Conservation (phyloP, 768 basidiomycete genomes). For the Termitomyces sp. region DNA sequence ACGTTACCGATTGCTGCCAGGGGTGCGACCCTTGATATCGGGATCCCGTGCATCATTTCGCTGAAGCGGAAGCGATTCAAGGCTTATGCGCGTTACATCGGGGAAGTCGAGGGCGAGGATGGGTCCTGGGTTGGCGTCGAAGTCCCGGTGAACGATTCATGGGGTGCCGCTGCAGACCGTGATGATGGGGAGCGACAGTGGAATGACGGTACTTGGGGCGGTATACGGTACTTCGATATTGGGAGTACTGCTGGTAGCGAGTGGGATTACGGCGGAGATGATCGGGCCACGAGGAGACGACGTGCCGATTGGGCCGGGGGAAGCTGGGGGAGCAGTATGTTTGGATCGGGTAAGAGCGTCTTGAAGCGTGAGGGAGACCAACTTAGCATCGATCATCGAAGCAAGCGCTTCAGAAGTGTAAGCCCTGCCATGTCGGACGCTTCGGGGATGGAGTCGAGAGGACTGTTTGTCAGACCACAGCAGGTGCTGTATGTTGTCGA, state of each 20-base stretch:
- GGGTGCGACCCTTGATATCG: too few relatives aligned
- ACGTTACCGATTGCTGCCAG: too few relatives aligned
- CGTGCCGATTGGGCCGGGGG: constrained; percentile 33
- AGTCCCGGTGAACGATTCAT: constrained; percentile 56
- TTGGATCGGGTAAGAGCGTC: constrained; percentile 24
- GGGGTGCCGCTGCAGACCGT: constrained; percentile 18
- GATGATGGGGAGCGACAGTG: constrained; percentile 64
- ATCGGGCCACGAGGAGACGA: constrained; percentile 43
- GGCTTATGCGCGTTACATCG: constrained; percentile 85
- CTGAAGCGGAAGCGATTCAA: too few relatives aligned
- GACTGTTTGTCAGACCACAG: constrained; percentile 80
- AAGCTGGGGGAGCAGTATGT: constrained; percentile 21
- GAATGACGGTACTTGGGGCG: constrained; percentile 84
- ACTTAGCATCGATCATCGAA: constrained; percentile 46
- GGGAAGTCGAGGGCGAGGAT: constrained; percentile 74
- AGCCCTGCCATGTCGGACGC: constrained; percentile 62
- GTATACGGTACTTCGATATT: constrained; percentile 82
- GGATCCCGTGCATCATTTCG: too few relatives aligned
- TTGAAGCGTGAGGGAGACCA: constrained; percentile 42
- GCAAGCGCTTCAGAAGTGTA: constrained; percentile 66
- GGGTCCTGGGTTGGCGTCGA: constrained; percentile 93
- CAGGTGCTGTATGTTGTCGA: constrained; percentile 87
- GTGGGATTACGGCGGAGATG: constrained; percentile 61
- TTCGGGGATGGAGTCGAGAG: constrained; percentile 57
- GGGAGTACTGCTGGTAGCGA: constrained; percentile 43